phyloP scores from a whole-genome alignment of 441 rosid species.

The Gossypium schwendimanii region DNA sequence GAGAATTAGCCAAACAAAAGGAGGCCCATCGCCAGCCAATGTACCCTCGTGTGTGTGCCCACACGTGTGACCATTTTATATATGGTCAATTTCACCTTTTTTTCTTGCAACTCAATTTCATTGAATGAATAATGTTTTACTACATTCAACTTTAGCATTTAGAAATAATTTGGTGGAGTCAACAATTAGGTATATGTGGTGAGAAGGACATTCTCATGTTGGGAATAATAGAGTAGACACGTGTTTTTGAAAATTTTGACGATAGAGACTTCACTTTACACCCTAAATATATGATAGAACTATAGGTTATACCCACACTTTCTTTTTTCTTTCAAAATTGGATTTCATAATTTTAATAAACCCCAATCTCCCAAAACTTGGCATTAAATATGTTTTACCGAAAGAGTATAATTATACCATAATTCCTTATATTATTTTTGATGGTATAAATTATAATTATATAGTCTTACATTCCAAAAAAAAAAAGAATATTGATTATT shows the following conservation, averaged over 20 bases:
- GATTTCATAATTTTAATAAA: no score
- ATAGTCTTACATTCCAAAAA: rapidly evolving
- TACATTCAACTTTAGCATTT: background rate
- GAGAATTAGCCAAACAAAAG: background rate
- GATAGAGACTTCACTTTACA: background rate
- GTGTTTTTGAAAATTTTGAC: background rate
- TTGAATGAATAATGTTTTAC: background rate
- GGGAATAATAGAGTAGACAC: background rate
- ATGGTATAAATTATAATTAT: no score
- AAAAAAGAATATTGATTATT: no score
- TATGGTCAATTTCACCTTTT: background rate
- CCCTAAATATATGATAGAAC: background rate
- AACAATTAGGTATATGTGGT: background rate
- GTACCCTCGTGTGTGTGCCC: constrained; percentile 36
- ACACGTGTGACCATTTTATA: constrained; percentile 26
- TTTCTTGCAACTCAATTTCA: no score
- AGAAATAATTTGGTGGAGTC: background rate
- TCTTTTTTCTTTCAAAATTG: no score
- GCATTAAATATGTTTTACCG: background rate
- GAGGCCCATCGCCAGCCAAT: constrained; percentile 29
- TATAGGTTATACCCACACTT: background rate
- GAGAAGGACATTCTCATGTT: background rate
- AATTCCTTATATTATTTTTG: no score
- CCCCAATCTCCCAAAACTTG: background rate
- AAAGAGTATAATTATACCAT: no score